Conservation (phyloP, 2,329 filamentous ascomycete genomes). For the Zymoseptoria ardabiliae region DNA sequence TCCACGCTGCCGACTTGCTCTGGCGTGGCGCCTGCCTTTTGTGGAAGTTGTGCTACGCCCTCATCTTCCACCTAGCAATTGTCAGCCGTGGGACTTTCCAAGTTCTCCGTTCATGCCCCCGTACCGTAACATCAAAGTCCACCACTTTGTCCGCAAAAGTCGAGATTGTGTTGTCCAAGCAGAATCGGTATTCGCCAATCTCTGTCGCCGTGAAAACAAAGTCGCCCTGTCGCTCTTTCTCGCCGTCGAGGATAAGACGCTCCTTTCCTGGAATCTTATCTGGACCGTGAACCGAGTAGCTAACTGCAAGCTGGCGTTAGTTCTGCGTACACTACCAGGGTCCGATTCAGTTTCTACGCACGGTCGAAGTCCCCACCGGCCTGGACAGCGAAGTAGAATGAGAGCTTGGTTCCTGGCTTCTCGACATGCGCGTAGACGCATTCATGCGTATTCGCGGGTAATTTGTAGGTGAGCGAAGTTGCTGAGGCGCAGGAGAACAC, state of each 20-base stretch:
- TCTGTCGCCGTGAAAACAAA: constrained; percentile 94
- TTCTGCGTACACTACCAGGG: neutral
- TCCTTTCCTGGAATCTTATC: constrained; percentile 43
- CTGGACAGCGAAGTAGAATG: constrained; percentile 99
- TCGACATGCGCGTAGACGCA: constrained; percentile 87
- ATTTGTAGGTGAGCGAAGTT: constrained; percentile 89
- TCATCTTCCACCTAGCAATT: constrained; percentile 79
- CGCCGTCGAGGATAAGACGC: constrained; percentile 74
- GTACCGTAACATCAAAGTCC: constrained; percentile 91
- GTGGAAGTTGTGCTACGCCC: constrained; percentile 62
- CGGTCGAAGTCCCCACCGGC: constrained; percentile 90
- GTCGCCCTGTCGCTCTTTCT: constrained; percentile 91
- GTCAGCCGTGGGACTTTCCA: neutral
- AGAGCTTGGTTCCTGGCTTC: constrained; percentile 75
- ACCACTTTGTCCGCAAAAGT: constrained; percentile 97
- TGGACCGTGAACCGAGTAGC: constrained; percentile 82
- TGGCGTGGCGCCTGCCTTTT: constrained; percentile 77
- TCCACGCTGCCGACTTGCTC: constrained; percentile 86
- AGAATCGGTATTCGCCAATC: constrained; percentile 86
- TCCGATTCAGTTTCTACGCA: constrained; percentile 11
- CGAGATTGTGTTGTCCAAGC: constrained; percentile 98
- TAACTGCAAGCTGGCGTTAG: constrained; percentile 44
- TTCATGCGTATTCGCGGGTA: constrained; percentile 83
- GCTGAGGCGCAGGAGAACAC: constrained; percentile 68
- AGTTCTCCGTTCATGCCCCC: constrained; percentile 23